These are phyloP conservation scores for Fusarium nisikadoi DNA, from an alignment of 2,329 filamentous ascomycete genomes.

Conservation along the genomic window DNA sequence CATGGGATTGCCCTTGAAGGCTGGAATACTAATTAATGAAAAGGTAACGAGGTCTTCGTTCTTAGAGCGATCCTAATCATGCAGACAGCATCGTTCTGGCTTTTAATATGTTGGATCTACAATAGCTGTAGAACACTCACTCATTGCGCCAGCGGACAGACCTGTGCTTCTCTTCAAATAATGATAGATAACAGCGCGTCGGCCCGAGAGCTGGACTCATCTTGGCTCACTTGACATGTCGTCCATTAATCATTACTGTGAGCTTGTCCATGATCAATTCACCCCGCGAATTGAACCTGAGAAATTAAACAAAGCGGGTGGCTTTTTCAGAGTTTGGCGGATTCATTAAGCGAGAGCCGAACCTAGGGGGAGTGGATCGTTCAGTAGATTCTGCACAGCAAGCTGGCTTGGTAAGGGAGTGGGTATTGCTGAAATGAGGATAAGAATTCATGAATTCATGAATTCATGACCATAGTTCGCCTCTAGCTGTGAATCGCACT, in stretches of 20 bases:
- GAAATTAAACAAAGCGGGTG: constrained; percentile 34
- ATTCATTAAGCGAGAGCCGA: constrained; percentile 7
- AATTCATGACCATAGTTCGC: neutral
- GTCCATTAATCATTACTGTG: neutral
- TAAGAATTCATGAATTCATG: neutral
- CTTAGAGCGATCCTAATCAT: neutral
- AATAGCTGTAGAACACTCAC: neutral
- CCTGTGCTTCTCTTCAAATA: no score
- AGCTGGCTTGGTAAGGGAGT: neutral
- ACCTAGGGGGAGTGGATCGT: neutral
- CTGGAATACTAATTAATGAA: neutral
- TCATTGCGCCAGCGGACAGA: neutral
- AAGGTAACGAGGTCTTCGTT: neutral
- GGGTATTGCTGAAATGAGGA: neutral
- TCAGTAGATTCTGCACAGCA: neutral
- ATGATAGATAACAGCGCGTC: neutral
- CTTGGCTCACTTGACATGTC: neutral
- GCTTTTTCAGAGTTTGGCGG: constrained; percentile 18
- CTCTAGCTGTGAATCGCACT: constrained; percentile 22
- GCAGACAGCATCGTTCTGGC: neutral
- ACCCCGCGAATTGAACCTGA: constrained; percentile 23
- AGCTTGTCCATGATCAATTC: neutral
- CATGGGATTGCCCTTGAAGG: neutral
- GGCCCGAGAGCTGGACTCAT: neutral
- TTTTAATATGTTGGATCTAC: neutral